Base-by-base conservation (phyloP, 2,329 filamentous ascomycete species). In the Tothia fuscella region DNA sequence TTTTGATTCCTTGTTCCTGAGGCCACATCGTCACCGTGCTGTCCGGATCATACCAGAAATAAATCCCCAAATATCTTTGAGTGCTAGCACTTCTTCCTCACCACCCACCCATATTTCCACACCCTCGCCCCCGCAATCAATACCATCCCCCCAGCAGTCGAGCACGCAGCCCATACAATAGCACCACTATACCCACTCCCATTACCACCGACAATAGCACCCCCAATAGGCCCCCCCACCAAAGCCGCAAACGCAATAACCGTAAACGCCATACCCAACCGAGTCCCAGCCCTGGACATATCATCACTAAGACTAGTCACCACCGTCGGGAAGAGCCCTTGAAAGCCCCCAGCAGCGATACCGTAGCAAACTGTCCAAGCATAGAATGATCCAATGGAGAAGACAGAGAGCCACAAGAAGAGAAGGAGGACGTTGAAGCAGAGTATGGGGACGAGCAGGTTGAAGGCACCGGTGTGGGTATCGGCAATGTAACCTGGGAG, bases 281-380 rank as follows among this genome's bases (percentile, higher is more conserved):
- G 58, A n/a, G 70, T 65, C 0, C 72, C 72, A 4, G 61, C 59
- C 53, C 71, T 74, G 46, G 64, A 65, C 44, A 72, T 44, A 50
- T 76, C 68, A 0, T 62, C 63, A 0, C 68, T 73, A 44, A 76
- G 57, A 31, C 69, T 71, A 38, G 68, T 71, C 31, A 81, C 51
- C 0, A 70, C 72, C 0, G 78, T 75, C 0, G 80, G 79, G 50
- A 83, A 82, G 9, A 85, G 54, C 5, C 70, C 70, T 57, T 83
- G 79, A 35, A 83, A 72, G 0, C 68, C 76, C 0, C 76, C 78
- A 0, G 70, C 74, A 2, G 70, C 70, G 36, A 82, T 64, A 1
- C 82, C 82, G 51, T 80, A 82, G 43, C 79, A 65, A 0, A 67
- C 61, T 0, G 72, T 62, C 68, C 81, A 85, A 1, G 63, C 66